These are phyloP conservation scores for Teratosphaeria nubilosa DNA, from an alignment of 2,329 filamentous ascomycete species.

Conservation along the genomic window DNA sequence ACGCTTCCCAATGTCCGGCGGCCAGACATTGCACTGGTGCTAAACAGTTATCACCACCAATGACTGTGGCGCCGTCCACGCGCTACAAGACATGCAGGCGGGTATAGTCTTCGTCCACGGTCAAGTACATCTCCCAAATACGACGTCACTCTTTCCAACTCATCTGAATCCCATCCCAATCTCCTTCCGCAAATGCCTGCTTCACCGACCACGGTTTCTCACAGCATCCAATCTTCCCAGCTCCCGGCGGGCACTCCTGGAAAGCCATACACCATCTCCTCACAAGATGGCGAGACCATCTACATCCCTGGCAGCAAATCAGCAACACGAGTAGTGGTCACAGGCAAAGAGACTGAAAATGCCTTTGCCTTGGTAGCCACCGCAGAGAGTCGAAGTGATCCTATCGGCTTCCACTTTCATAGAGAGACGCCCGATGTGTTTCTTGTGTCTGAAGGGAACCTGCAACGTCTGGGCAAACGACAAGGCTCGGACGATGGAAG, in stretches of 20 bases:
- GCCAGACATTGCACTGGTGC: neutral
- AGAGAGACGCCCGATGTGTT: conserved; percentile 48
- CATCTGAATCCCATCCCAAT: neutral
- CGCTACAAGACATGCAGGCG: neutral
- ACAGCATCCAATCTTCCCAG: neutral
- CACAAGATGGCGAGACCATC: conserved; percentile 40
- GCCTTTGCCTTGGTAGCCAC: conserved; percentile 43
- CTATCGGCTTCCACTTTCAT: conserved; percentile 48
- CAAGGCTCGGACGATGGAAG: conserved; percentile 42
- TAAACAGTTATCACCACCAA: neutral
- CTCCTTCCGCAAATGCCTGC: neutral
- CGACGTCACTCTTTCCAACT: neutral
- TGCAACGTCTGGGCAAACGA: conserved; percentile 51
- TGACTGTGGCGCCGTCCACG: neutral
- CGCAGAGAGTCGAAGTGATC: conserved; percentile 37
- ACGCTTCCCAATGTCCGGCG: neutral
- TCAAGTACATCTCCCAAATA: neutral
- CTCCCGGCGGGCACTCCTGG: conserved; percentile 12
- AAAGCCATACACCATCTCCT: conserved; percentile 17
- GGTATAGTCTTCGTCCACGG: neutral
- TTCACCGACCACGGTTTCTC: neutral
- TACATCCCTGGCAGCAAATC: conserved; percentile 45
- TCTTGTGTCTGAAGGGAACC: conserved; percentile 45
- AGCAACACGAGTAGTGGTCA: conserved; percentile 41
- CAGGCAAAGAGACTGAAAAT: conserved; percentile 42